Conservation (phyloP, 768 basidiomycete species). For the Xerocomus spinulosus region DNA sequence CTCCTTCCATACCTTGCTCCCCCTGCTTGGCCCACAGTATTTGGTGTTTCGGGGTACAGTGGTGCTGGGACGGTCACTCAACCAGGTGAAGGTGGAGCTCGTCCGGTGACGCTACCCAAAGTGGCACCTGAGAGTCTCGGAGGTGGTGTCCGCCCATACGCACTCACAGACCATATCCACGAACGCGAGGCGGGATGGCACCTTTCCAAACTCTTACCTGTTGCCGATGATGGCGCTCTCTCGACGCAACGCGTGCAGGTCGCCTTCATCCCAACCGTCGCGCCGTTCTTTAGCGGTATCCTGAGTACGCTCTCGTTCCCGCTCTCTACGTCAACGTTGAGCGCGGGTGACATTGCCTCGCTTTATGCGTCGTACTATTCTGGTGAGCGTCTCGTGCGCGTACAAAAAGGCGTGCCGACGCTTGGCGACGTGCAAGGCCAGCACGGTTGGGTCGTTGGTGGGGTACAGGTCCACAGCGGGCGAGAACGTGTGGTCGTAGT, state of each 20-base stretch:
- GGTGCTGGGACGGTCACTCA: conserved; percentile 87
- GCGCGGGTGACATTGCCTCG: conserved; percentile 65
- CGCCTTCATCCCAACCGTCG: conserved; percentile 84
- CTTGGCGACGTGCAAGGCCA: conserved; percentile 71
- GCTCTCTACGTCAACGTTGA: conserved; percentile 51
- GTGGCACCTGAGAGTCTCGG: conserved; percentile 69
- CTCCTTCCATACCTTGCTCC: conserved; percentile 65
- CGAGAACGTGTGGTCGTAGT: conserved; percentile 94
- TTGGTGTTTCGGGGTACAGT: conserved; percentile 91
- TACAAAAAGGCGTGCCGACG: conserved; percentile 67
- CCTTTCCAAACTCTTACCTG: conserved; percentile 56
- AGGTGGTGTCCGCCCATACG: conserved; percentile 77
- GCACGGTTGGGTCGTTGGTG: conserved; percentile 90
- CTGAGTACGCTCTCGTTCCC: conserved; percentile 83
- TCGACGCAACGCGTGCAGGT: conserved; percentile 44
- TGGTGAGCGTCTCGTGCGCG: conserved; percentile 65
- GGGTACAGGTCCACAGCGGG: conserved; percentile 86
- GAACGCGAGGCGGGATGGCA: conserved; percentile 92
- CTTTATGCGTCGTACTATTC: conserved; percentile 77
- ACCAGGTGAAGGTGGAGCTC: conserved; percentile 53
- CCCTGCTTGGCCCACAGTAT: conserved; percentile 71
- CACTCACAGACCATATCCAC: conserved; percentile 96
- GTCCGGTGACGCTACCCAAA: conserved; percentile 75
- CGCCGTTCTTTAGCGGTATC: conserved; percentile 97
- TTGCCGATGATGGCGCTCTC: neutral